Conservation (phyloP, 1,284 basidiomycete species). For the Caloboletus firmus region DNA sequence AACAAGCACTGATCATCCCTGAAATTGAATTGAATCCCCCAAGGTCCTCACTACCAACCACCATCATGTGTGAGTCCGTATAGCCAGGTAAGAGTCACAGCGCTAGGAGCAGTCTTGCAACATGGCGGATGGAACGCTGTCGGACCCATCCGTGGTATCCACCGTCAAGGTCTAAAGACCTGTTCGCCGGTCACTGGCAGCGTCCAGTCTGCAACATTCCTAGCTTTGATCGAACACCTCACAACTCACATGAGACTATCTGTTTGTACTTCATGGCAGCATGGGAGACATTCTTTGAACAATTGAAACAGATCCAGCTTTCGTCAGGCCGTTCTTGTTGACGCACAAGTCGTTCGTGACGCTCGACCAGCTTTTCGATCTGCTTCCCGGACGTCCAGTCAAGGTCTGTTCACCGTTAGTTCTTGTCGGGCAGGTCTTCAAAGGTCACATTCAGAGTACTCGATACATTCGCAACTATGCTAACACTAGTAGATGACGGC, state of each 20-base stretch:
- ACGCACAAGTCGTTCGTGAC: conserved; percentile 77
- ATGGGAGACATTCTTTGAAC: too few relatives aligned
- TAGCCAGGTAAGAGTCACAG: neutral
- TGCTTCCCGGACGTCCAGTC: conserved; percentile 62
- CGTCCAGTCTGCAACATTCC: conserved; percentile 66
- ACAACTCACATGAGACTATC: conserved; percentile 62
- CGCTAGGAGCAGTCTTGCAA: neutral
- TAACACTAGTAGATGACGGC: conserved; percentile 52
- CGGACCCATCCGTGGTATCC: conserved; percentile 56
- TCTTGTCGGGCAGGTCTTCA: neutral
- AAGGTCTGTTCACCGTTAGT: conserved; percentile 39
- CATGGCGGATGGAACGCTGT: neutral
- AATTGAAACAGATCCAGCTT: conserved; percentile 48
- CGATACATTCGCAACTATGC: conserved; percentile 57
- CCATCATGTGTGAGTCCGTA: conserved; percentile 46
- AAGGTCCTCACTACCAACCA: too few relatives aligned
- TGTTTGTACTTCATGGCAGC: conserved; percentile 40
- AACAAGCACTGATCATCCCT: too few relatives aligned
- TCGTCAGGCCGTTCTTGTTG: conserved; percentile 73
- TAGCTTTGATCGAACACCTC: conserved; percentile 63
- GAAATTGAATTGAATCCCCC: too few relatives aligned
- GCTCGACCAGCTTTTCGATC: conserved; percentile 59
- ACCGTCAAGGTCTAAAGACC: too few relatives aligned
- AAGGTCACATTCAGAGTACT: conserved; percentile 43
- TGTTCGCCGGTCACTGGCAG: too few relatives aligned